Evolutionary conservation across 2,329 filamentous ascomycete genomes (phyloP).

Genomic region (Corynespora cassiicola): DNA sequence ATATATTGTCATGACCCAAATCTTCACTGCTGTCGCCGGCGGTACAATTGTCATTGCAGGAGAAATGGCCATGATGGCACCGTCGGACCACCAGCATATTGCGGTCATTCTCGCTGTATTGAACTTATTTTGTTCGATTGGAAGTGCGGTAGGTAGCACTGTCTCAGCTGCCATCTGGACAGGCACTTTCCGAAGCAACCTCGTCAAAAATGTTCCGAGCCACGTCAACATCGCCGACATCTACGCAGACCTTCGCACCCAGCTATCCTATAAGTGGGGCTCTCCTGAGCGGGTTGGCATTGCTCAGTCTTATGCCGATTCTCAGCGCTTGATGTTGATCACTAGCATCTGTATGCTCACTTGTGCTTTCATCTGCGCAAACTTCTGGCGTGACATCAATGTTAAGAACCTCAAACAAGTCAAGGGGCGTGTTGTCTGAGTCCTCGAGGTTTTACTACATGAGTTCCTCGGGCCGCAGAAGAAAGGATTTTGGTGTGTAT

Average conservation of each 20-base stretch:
- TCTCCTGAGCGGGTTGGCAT: conserved; percentile 52
- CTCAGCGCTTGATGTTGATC: conserved; percentile 38
- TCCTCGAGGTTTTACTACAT: no score
- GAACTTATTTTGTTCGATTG: conserved; percentile 66
- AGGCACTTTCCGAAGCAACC: conserved; percentile 59
- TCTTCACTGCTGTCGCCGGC: conserved; percentile 28
- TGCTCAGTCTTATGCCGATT: conserved; percentile 31
- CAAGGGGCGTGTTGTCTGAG: conserved; percentile 58
- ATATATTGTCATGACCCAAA: conserved; percentile 37
- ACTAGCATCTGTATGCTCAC: conserved; percentile 29
- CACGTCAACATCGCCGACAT: conserved; percentile 45
- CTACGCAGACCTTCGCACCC: conserved; percentile 59
- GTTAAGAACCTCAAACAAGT: conserved; percentile 50
- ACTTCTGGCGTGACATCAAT: conserved; percentile 57
- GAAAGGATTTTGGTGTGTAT: no score
- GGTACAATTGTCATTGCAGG: conserved; percentile 29
- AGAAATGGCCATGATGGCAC: conserved; percentile 25
- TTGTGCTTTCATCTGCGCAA: conserved; percentile 40
- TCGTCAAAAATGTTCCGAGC: conserved; percentile 54
- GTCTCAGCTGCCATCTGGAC: conserved; percentile 70
- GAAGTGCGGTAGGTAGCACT: conserved; percentile 46
- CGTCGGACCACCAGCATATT: conserved; percentile 23
- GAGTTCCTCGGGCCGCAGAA: no score
- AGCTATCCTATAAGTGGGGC: conserved; percentile 60
- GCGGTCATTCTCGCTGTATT: conserved; percentile 51